Base-by-base conservation (phyloP, 176 grass and related monocot species). In the Coix lacrymajobi region DNA sequence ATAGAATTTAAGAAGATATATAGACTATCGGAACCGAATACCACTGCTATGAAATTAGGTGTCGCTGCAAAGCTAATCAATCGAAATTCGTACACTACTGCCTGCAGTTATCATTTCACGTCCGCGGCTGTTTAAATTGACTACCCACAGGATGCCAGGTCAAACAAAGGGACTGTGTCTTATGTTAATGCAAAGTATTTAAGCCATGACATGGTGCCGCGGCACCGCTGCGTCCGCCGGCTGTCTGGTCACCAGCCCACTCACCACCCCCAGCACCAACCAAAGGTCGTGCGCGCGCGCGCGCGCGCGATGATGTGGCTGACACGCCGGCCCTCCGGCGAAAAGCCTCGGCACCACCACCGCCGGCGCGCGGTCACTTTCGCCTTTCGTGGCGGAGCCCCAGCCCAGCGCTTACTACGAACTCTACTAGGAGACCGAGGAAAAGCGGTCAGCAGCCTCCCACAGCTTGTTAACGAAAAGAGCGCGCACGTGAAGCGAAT, bases 401-500 rank as follows among this genome's bases (percentile, higher is more conserved):
- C 13, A 0, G 60, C 60, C 1, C 25, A 7, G 70, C n/a, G 31
- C 17, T 13, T 45, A 22, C 71, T 29, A 0, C 12, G 69, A 72
- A 65, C 24, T 13, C 24, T 13, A 41, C 54, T 3, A 11, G 20
- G 22, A 69, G 66, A 37, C 22, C 36, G 11, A 34, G 68, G n/a
- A 32, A 71, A 79, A 32, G 60, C 30, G 57, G 80, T 57, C 74
- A 17, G 20, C 54, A n/a, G n/a, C 48, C 4, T 7, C 4, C 62
- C 38, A 56, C 33, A 11, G 32, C 11, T 40, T 54, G 49, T 0
- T 63, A 48, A 62, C 25, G 37, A 82, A 49, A 33, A 58, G 8
- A 70, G 71, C 32, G 52, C 77, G 77, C 82, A 70, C 71, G 87
- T 89, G 62, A 63, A 81, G 13, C 40, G 20, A 10, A 3, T 33